Base-by-base conservation (phyloP, 768 basidiomycete species). In the Hirschioporus abietinus region DNA sequence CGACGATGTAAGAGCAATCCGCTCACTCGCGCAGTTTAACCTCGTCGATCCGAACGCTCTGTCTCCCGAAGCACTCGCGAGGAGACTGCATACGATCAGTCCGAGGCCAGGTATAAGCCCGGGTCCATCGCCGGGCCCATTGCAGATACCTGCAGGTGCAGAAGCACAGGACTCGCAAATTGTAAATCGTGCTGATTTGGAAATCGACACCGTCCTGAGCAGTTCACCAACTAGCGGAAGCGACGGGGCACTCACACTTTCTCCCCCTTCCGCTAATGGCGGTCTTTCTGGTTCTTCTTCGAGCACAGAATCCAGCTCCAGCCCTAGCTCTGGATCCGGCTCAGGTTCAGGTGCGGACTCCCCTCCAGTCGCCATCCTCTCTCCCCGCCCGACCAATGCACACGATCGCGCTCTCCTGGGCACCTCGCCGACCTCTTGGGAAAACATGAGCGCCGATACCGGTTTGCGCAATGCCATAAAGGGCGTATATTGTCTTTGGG, bases 401-500 rank as follows among this genome's bases (percentile, higher is more conserved):
- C 60, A 23, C 60, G 60, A 25, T 61, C 60, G 60, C 23, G 30
- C 60, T 61, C 30, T 61, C 60, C 15, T 25, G 15, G 30, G 60
- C 60, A 15, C 30, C 1, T 25, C 60, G 3, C 60, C 60, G 10
- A 25, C 60, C 25, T 61, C 60, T 25, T 34, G 24, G 24, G 25
- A 25, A 61, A 61, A 25, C 18, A 61, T 23, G 23, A 24, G 60
- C 60, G 60, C 60, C 12, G 63, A 65, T 24, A 59, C 60, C 10
- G 67, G 67, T n/a, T 58, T 68, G 23, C 35, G 36, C 23, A 34
- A 65, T 9, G 64, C 64, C 24, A 65, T 68, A n/a, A 63, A 59
- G 18, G 67, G 67, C 60, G 57, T 65, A 7, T 68, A 65, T 23
- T 34, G 64, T 23, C 57, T 68, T 23, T 68, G 67, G 67, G 61